Conservation (phyloP, 2,329 filamentous ascomycete species). For the Pseudogymnoascus sp. region DNA sequence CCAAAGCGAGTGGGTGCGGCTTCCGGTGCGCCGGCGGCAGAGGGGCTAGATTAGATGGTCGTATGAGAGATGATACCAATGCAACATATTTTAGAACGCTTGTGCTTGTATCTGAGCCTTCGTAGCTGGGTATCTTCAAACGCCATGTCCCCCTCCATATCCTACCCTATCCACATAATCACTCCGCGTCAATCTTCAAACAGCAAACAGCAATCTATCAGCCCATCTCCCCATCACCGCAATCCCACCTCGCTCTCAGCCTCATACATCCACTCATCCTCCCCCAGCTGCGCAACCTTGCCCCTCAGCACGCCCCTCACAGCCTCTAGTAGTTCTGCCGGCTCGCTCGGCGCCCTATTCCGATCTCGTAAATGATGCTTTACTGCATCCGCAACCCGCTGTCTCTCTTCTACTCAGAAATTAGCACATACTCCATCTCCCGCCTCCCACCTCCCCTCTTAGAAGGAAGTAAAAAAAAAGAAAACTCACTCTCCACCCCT, state of each 20-base stretch:
- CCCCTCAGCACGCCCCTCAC: conserved; percentile 61
- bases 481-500: conserved; percentile 29
- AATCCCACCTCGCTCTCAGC: conserved; percentile 40
- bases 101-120: conserved; percentile 9
- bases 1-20: conserved; percentile 30
- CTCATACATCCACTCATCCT: conserved; percentile 91
- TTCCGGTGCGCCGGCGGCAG: conserved; percentile 41
- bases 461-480: neutral
- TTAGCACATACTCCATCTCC: conserved; percentile 18
- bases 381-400: conserved; percentile 51
- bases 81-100: conserved; percentile 12
- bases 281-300: conserved; percentile 64
- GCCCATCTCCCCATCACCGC: neutral
- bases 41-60: conserved; percentile 47
- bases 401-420: conserved; percentile 43
- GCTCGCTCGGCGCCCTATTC: conserved; percentile 49
- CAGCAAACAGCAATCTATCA: neutral
- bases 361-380: conserved; percentile 51
- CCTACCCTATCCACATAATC: conserved; percentile 8
- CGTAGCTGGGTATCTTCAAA: conserved; percentile 20
- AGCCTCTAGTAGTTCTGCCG: conserved; percentile 64
- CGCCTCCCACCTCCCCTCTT: neutral
- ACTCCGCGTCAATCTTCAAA: neutral
- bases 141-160: conserved; percentile 13
- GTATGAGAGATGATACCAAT: conserved; percentile 4